Evolutionary conservation across 73 alveolate genomes (phyloP).

Genomic region (Breviolum minutum): DNA sequence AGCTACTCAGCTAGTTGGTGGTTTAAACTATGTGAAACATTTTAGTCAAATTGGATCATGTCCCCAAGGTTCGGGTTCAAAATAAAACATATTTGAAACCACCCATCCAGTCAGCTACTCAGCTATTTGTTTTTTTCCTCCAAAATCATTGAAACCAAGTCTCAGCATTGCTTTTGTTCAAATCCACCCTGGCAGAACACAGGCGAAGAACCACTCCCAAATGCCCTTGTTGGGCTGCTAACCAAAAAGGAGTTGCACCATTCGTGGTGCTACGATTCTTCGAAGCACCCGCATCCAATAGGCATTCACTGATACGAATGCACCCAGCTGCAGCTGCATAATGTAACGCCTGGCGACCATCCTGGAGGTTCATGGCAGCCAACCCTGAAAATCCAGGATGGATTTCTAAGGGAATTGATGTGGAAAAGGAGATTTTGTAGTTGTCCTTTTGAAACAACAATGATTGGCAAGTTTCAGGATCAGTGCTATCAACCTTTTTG

Average conservation of each 20-base stretch:
- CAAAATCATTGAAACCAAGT: neutral
- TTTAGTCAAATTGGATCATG: too few species aligned
- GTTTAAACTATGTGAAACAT: too few species aligned
- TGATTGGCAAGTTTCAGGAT: too few species aligned
- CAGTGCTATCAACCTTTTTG: too few species aligned
- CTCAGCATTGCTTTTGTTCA: constrained; percentile 37
- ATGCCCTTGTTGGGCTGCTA: constrained; percentile 32
- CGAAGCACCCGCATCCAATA: constrained; percentile 51
- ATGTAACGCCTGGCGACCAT: constrained; percentile 26
- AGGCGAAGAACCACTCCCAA: constrained; percentile 24
- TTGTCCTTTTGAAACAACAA: too few species aligned
- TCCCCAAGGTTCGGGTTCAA: too few species aligned
- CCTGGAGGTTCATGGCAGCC: neutral
- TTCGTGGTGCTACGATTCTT: constrained; percentile 25
- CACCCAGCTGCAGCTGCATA: constrained; percentile 22
- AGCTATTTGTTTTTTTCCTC: neutral
- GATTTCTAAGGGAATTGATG: too few species aligned
- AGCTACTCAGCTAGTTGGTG: neutral
- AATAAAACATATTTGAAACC: too few species aligned
- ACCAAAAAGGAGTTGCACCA: constrained; percentile 28
- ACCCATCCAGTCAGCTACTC: too few species aligned
- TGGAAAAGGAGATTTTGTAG: too few species aligned
- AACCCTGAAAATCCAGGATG: too few species aligned
- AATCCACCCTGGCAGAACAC: constrained; percentile 5
- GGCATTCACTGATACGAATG: constrained; percentile 29